These are phyloP conservation scores for Trichophaea hybrida DNA, from an alignment of 2,329 filamentous ascomycete species.

Conservation along the genomic window DNA sequence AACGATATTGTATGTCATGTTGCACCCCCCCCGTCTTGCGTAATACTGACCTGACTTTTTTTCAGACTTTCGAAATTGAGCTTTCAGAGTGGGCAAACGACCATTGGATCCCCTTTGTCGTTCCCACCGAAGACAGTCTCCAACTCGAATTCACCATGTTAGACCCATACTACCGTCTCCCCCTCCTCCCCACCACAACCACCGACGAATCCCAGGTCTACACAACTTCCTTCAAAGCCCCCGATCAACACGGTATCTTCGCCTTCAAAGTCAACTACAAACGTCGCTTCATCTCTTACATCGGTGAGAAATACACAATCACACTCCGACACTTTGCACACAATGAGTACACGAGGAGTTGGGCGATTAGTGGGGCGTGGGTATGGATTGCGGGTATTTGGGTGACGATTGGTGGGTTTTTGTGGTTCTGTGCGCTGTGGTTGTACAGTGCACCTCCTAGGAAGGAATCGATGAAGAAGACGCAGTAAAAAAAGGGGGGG, in stretches of 20 bases:
- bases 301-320: slow-evolving; percentile 90
- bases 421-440: slow-evolving; percentile 78
- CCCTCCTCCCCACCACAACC: slow-evolving; percentile 44
- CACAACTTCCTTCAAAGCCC: slow-evolving; percentile 60
- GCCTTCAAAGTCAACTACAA: slow-evolving; percentile 98
- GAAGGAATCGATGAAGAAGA: slow-evolving; percentile 32
- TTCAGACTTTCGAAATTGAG: slow-evolving; percentile 69
- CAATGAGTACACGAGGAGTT: slow-evolving; percentile 89
- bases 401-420: slow-evolving; percentile 68
- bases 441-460: slow-evolving; percentile 53
- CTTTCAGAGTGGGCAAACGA: slow-evolving; percentile 71
- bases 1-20: slow-evolving; percentile 69
- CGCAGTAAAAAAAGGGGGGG: slow-evolving; percentile 26
- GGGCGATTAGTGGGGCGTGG: slow-evolving; percentile 78
- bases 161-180: slow-evolving; percentile 84
- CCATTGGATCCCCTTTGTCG: slow-evolving; percentile 58
- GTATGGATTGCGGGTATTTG: slow-evolving; percentile 85
- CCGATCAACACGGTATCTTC: slow-evolving; percentile 98
- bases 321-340: slow-evolving; percentile 94
- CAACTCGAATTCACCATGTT: slow-evolving; percentile 99
- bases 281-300: slow-evolving; percentile 71
- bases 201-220: slow-evolving; percentile 59
- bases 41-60: background rate
- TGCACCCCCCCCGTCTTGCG: background rate
- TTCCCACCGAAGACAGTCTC: slow-evolving; percentile 55